phyloP scores from a whole-genome alignment of 2,329 filamentous ascomycete genomes.

The Neurospora sp. region DNA sequence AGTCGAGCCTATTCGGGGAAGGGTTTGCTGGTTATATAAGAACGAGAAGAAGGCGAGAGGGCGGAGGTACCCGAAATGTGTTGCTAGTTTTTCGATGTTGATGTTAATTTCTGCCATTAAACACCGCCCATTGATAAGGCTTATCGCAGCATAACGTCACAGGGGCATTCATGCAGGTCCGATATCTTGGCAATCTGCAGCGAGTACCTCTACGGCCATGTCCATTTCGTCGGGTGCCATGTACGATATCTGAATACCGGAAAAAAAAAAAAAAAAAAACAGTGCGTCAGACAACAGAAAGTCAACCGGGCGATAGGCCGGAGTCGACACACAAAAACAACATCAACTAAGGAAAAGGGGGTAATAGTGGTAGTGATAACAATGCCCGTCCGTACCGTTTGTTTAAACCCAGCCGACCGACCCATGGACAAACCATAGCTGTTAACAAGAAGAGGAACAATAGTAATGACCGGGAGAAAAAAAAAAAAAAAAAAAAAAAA shows the following conservation, averaged over 20 bases:
- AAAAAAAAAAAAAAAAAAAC: neutral
- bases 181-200: neutral
- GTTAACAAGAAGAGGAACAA: neutral
- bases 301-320: neutral
- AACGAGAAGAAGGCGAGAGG: neutral
- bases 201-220: neutral
- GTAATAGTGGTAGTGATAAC: neutral
- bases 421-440: neutral
- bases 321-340: neutral
- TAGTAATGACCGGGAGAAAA: neutral
- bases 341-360: neutral
- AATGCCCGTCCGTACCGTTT: neutral
- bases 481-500: neutral
- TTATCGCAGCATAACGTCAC: neutral
- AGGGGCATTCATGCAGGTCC: neutral
- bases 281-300: neutral
- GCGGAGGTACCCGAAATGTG: neutral
- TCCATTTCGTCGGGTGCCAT: neutral
- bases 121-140: neutral
- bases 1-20: neutral
- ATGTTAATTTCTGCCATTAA: neutral
- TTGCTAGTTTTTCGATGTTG: neutral
- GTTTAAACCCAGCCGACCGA: neutral
- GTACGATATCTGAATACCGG: neutral
- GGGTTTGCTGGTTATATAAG: neutral